Evolutionary conservation across 139 green algal species (phyloP), one percentile per base, ranked within the genome.

Genomic region (Yamagishiella unicocca): DNA sequence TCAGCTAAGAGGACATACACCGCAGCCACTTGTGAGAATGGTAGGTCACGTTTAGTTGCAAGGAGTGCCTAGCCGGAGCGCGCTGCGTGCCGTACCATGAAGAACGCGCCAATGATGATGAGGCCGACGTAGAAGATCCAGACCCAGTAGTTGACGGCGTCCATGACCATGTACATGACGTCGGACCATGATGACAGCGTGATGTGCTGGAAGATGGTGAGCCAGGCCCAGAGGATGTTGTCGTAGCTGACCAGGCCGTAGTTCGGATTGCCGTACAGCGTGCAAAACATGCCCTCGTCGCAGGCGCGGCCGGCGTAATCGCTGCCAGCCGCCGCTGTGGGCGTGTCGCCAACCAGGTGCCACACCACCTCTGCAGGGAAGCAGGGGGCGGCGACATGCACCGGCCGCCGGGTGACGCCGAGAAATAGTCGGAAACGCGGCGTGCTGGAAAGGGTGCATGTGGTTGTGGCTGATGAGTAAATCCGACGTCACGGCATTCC

Each of bases 71-170:
- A n/a, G n/a, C n/a, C n/a, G n/a, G n/a, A n/a, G n/a, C n/a, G n/a
- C n/a, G n/a, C n/a, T n/a, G n/a, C 50, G 50, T 61, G 25, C 37
- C 74, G 7, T 31, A 82, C 84, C 27, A 94, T 82, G 91, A 97
- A 96, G 68, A 96, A 95, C 8, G 90, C 90, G 27, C 95, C 93
- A 43, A 97, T 87, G 6, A 96, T 85, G 66, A 96, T 43, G 10
- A 84, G 42, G 2, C 4, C 58, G 29, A 58, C 14, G 42, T 72
- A 83, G 31, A 89, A 80, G n/a, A 42, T 54, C 35, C 35, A 83
- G 9, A 66, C 31, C 58, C 50, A 70, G 55, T 29, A 76, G 53
- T 42, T 83, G 24, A 89, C 37, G 37, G 72, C 58, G 42, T 89
- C 72, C 50, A 75, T 58, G 3, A 35, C 55, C 55, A 58, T 42